A percentile compares a stretch with the other conserved stretches of the same genome.
Evolutionary conservation across 805 yeast species (phyloP).

Genomic region (Wickerhamia fluorescens): DNA sequence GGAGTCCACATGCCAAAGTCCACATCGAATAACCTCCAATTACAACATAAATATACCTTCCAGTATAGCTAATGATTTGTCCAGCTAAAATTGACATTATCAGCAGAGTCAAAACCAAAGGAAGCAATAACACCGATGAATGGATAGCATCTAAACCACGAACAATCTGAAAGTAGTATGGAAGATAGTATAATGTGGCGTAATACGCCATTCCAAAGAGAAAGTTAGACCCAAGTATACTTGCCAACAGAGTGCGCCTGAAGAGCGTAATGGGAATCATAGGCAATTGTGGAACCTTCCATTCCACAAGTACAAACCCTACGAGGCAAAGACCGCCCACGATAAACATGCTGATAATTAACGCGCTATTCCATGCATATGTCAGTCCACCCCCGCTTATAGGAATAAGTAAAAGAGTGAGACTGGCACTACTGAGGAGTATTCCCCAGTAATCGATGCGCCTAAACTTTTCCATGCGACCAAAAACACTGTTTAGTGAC

Average conservation of each 20-base stretch:
- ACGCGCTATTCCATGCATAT: slow-evolving; percentile 9
- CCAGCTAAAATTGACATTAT: slow-evolving; percentile 15
- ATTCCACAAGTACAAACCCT: slow-evolving; percentile 18
- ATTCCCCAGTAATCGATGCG: slow-evolving; percentile 11
- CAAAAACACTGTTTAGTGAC: slow-evolving; percentile 17
- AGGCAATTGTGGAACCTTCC: slow-evolving; percentile 22
- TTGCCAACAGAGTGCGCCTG: slow-evolving; percentile 13
- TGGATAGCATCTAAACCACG: slow-evolving; percentile 14
- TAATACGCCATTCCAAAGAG: slow-evolving; percentile 22
- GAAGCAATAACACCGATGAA: slow-evolving; percentile 14
- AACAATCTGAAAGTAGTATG: slow-evolving; percentile 20
- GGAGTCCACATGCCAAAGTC: slow-evolving; percentile 18
- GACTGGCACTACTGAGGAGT: slow-evolving; percentile 7
- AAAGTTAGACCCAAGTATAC: slow-evolving; percentile 16
- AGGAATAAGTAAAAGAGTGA: slow-evolving; percentile 8
- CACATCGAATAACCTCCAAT: slow-evolving; percentile 16
- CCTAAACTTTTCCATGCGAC: slow-evolving; percentile 27
- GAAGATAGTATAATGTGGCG: slow-evolving; percentile 16
- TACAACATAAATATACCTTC: slow-evolving; percentile 14
- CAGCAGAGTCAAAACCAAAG: slow-evolving; percentile 19
- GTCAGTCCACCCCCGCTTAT: slow-evolving; percentile 12
- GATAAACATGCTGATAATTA: slow-evolving; percentile 9
- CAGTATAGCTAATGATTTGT: slow-evolving; percentile 10
- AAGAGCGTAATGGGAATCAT: slow-evolving; percentile 26
- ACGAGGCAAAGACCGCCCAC: slow-evolving; percentile 15